Evolutionary conservation across 306 rosid species (phyloP).

Genomic region (Cucurbita moschata): DNA sequence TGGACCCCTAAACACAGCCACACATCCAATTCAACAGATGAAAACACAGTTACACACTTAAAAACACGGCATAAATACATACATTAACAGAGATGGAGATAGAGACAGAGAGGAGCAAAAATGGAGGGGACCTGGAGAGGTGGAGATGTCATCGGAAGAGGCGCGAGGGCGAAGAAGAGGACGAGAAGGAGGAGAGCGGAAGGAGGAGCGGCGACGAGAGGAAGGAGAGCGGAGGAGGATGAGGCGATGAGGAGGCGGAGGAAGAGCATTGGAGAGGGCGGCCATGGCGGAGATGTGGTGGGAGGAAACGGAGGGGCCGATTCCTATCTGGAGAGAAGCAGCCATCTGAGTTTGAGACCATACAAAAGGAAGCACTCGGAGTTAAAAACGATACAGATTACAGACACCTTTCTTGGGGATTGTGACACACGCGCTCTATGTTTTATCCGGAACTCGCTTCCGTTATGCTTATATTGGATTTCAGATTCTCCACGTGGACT

Average conservation of each 20-base stretch:
- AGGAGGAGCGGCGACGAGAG: conserved; percentile 22
- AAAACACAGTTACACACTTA: neutral
- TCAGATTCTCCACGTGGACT: no score
- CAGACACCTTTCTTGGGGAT: neutral
- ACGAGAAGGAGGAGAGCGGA: conserved; percentile 12
- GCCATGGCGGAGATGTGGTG: conserved; percentile 39
- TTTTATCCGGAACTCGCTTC: neutral
- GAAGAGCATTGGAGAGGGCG: conserved; percentile 19
- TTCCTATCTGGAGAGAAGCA: conserved; percentile 42
- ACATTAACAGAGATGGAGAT: neutral
- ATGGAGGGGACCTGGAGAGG: conserved; percentile 33
- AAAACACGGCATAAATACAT: neutral
- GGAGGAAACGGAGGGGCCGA: conserved; percentile 39
- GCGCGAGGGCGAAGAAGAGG: conserved; percentile 29
- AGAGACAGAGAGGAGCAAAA: neutral
- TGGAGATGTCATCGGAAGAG: conserved; percentile 21
- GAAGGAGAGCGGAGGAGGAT: conserved; percentile 25
- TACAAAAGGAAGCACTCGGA: conserved; percentile 22
- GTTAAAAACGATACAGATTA: neutral
- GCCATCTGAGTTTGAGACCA: conserved; percentile 57
- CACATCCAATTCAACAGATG: neutral
- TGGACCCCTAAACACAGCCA: neutral
- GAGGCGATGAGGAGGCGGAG: conserved; percentile 14
- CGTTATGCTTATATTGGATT: no score
- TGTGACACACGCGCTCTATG: neutral